A percentile compares a stretch with the other conserved stretches of the same genome.
Evolutionary conservation across 148 eudicot species (phyloP).

Genomic region (Nepenthes gracilis): DNA sequence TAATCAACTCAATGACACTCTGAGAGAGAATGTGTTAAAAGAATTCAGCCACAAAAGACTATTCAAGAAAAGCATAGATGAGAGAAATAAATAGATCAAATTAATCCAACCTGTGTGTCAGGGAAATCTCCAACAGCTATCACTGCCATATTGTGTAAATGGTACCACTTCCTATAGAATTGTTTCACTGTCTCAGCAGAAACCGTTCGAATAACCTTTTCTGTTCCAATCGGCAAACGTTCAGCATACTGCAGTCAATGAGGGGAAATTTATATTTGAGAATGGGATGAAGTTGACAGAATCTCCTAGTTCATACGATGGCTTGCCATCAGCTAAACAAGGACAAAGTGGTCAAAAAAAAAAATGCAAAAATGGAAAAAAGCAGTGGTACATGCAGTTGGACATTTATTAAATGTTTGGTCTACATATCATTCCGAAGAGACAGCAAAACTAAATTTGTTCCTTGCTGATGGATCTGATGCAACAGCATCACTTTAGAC

Average conservation of each 20-base stretch:
- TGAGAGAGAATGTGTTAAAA: constrained; percentile 12
- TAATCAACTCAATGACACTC: constrained; percentile 69
- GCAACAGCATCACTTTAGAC: background rate
- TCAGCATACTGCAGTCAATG: constrained; percentile 63
- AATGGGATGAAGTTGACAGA: background rate
- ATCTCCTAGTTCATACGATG: background rate
- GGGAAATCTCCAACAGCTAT: constrained; percentile 90
- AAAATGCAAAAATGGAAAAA: background rate
- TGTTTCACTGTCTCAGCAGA: constrained; percentile 57
- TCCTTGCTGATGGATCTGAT: background rate
- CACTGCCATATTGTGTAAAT: constrained; percentile 72
- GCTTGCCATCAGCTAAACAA: background rate
- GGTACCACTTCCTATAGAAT: constrained; percentile 75
- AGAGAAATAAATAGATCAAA: constrained; percentile 2
- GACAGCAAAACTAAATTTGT: background rate
- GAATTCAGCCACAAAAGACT: constrained; percentile 3
- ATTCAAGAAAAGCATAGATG: background rate
- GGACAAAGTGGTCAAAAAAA: background rate
- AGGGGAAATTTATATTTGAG: background rate
- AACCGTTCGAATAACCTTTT: constrained; percentile 66
- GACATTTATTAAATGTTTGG: background rate
- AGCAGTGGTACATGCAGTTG: background rate
- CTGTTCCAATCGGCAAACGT: constrained; percentile 84
- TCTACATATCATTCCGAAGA: background rate
- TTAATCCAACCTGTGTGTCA: constrained; percentile 49